Conservation (phyloP, 2,329 filamentous ascomycete species). For the Penicillium sp. region DNA sequence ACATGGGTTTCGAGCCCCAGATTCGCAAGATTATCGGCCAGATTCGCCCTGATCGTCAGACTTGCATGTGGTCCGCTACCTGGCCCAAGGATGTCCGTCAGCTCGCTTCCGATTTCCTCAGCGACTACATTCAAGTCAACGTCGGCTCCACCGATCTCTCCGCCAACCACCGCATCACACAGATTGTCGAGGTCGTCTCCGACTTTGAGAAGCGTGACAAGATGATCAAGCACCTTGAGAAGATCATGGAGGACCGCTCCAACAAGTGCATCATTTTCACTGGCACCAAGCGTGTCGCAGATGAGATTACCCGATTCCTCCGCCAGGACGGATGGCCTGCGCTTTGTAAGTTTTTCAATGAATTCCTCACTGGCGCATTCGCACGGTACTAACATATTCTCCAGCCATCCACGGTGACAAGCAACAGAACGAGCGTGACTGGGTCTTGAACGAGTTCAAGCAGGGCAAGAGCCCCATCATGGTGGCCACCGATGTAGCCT, state of each 20-base stretch:
- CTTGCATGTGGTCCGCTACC: slow-evolving; percentile 99
- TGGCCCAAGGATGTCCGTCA: slow-evolving; percentile 98
- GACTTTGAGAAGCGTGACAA: slow-evolving; percentile 97
- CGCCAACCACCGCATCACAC: slow-evolving; percentile 96
- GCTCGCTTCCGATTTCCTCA: slow-evolving; percentile 84
- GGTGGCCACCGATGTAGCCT: slow-evolving; percentile 99
- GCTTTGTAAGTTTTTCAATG: slow-evolving; percentile 65
- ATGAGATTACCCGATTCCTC: slow-evolving; percentile 95
- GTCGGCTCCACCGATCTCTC: slow-evolving; percentile 94
- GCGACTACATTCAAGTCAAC: slow-evolving; percentile 98
- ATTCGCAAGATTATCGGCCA: slow-evolving; percentile 98
- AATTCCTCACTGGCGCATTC: neutral
- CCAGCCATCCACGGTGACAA: slow-evolving; percentile 97
- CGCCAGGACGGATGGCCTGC: slow-evolving; percentile 98
- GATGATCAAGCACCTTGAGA: slow-evolving; percentile 97
- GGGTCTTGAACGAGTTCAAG: slow-evolving; percentile 99
- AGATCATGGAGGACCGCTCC: slow-evolving; percentile 92
- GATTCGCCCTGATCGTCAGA: slow-evolving; percentile 97
- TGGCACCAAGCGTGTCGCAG: slow-evolving; percentile 82
- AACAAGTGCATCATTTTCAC: slow-evolving; percentile 97
- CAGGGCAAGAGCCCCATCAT: slow-evolving; percentile 99
- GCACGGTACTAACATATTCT: slow-evolving; percentile 37
- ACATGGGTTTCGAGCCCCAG: slow-evolving; percentile 99
- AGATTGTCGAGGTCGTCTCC: slow-evolving; percentile 92
- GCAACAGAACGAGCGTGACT: slow-evolving; percentile 98